phyloP scores from a whole-genome alignment of 441 rosid genomes.

The Francoa sonchifolia region DNA sequence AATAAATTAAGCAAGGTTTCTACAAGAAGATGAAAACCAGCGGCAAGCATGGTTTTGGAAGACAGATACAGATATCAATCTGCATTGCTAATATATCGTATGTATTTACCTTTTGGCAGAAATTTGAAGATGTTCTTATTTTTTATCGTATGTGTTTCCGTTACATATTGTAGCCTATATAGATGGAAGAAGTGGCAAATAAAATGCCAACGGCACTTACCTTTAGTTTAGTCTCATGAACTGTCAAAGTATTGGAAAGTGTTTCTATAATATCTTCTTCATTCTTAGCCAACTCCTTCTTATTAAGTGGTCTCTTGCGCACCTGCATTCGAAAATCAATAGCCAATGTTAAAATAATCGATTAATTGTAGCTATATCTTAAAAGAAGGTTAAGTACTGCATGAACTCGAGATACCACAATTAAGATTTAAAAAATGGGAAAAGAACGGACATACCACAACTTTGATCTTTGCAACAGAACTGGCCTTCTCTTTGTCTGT shows the following conservation, averaged over 20 bases:
- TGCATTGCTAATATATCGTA: too few relatives aligned
- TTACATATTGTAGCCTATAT: background rate
- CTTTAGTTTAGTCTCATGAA: constrained; percentile 94
- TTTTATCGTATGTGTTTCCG: too few relatives aligned
- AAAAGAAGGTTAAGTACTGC: constrained; percentile 5
- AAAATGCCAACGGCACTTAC: constrained; percentile 21
- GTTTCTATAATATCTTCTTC: constrained; percentile 94
- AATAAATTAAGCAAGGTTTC: background rate
- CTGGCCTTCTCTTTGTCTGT: constrained; percentile 71
- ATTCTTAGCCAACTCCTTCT: constrained; percentile 79
- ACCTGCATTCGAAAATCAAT: constrained; percentile 42
- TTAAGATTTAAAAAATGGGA: background rate
- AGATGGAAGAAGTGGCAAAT: background rate
- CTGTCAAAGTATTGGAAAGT: constrained; percentile 56
- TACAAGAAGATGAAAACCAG: background rate
- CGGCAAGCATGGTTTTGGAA: background rate
- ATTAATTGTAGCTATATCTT: constrained; percentile 1
- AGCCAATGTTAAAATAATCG: constrained; percentile 4
- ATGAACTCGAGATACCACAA: background rate
- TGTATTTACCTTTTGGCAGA: too few relatives aligned
- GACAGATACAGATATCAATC: too few relatives aligned
- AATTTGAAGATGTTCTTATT: too few relatives aligned
- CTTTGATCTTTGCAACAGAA: constrained; percentile 97
- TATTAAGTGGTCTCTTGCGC: constrained; percentile 92
- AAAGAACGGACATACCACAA: constrained; percentile 58